Evolutionary conservation across 352 stramenopile genomes (phyloP).

Genomic region (Phytophthora chlamydospora): DNA sequence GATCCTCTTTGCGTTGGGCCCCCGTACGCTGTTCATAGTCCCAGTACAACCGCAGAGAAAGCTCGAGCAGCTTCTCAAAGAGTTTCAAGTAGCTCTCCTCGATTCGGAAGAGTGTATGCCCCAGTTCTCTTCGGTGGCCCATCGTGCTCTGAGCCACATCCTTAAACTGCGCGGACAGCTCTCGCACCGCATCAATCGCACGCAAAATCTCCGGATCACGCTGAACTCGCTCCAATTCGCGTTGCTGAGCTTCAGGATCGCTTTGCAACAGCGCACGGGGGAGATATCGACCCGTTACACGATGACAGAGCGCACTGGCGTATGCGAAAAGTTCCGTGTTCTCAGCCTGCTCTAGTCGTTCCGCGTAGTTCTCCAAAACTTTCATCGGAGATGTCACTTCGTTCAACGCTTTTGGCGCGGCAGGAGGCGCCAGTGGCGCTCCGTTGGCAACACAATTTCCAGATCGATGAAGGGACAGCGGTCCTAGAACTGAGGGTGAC

Average conservation of each 20-base stretch:
- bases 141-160: constrained; percentile 61
- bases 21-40: constrained; percentile 64
- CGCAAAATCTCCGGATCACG: constrained; percentile 61
- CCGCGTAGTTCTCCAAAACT: constrained; percentile 36
- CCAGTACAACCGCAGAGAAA: constrained; percentile 76
- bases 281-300: constrained; percentile 70
- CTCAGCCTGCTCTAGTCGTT: constrained; percentile 49
- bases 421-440: constrained; percentile 2
- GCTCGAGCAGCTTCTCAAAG: constrained; percentile 79
- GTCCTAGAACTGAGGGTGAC: constrained; percentile 11
- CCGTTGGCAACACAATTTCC: constrained; percentile 1
- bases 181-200: constrained; percentile 54
- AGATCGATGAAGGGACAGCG: constrained; percentile 20
- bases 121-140: constrained; percentile 69
- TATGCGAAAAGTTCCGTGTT: constrained; percentile 77
- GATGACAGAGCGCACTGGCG: constrained; percentile 65
- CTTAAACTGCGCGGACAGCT: constrained; percentile 75
- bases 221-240: constrained; percentile 65
- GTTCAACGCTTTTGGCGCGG: constrained; percentile 18
- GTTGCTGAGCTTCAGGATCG: constrained; percentile 52
- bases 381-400: constrained; percentile 5
- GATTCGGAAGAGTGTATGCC: constrained; percentile 68
- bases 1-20: constrained; percentile 54
- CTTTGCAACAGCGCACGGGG: constrained; percentile 46
- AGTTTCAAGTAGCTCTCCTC: constrained; percentile 79